Evolutionary conservation across 2,329 filamentous ascomycete species (phyloP), one percentile per base, ranked within the genome.

Genomic region (Biscogniauxia marginata): DNA sequence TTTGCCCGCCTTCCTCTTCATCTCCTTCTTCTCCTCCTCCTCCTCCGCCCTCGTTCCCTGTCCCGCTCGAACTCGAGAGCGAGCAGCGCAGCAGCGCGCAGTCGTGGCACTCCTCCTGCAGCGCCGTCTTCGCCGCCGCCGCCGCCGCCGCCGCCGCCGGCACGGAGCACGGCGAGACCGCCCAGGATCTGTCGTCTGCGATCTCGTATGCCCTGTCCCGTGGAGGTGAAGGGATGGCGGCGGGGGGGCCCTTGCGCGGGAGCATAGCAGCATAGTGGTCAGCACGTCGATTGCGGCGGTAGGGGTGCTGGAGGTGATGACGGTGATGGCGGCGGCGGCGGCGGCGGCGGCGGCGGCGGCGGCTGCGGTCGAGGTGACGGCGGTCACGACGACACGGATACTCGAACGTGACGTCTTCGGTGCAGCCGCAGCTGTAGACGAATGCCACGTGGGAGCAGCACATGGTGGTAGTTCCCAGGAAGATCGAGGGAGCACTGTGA

Each of bases 401-500:
- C 23, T 60, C 52, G 57, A 67, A 68, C 11, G 54, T 50, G 19
- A 61, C 60, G 25, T 23, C 52, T 45, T 68, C 61, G 24, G 34
- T 18, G 48, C 67, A 69, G 39, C 66, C 65, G 53, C 67, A 70
- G 30, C 50, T 54, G 57, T 70, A 70, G 30, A 25, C 30, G 60
- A 63, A 70, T 9, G 43, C 49, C n/a, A 69, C 57, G 4, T 56
- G 54, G 4, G 53, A 62, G 47, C 67, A 62, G 47, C 67, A 68
- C 66, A 69, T 69, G 45, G 11, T 49, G 7, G 3, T 11, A 2
- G 6, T 39, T n/a, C n/a, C n/a, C n/a, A n/a, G n/a, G n/a, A n/a
- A n/a, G n/a, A n/a, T n/a, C n/a, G n/a, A n/a, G n/a, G n/a, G n/a
- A n/a, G n/a, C n/a, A n/a, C n/a, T n/a, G n/a, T n/a, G n/a, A n/a